These are phyloP conservation scores for Naganishia kalamii DNA, from an alignment of 768 basidiomycete genomes.

Conservation along the genomic window DNA sequence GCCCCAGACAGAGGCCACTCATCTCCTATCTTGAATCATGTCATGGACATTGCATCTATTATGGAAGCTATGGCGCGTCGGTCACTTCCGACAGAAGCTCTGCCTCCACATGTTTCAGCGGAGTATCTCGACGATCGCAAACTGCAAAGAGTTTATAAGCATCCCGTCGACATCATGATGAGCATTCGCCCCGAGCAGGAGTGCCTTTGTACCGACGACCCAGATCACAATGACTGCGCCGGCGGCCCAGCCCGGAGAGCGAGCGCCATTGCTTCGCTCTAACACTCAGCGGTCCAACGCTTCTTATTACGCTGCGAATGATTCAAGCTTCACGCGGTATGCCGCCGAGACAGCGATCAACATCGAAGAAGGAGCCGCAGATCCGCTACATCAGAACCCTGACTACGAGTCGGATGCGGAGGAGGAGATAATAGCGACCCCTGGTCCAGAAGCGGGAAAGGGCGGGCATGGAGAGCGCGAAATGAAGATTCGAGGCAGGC, in stretches of 20 bases:
- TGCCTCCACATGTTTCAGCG: conserved; percentile 14
- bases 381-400: conserved; percentile 16
- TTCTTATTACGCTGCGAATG: conserved; percentile 20
- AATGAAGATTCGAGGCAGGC: conserved; percentile 1
- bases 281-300: not conserved
- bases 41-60: too few species aligned
- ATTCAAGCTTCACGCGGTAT: conserved; percentile 20
- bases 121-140: conserved; percentile 3
- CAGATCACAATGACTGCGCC: not conserved
- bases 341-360: conserved; percentile 20
- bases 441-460: not conserved
- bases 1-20: not conserved
- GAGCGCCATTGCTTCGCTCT: conserved; percentile 8
- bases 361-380: conserved; percentile 19
- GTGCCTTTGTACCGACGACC: not conserved
- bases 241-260: not conserved
- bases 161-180: not conserved
- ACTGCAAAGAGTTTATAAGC: not conserved
- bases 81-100: conserved; percentile 12
- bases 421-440: not conserved
- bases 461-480: not conserved
- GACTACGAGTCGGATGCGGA: conserved; percentile 9
- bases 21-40: not conserved
- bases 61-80: not conserved
- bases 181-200: too few species aligned